Evolutionary conservation across 2,329 filamentous ascomycete genomes (phyloP).

Genomic region (Drechslerella stenobrocha): DNA sequence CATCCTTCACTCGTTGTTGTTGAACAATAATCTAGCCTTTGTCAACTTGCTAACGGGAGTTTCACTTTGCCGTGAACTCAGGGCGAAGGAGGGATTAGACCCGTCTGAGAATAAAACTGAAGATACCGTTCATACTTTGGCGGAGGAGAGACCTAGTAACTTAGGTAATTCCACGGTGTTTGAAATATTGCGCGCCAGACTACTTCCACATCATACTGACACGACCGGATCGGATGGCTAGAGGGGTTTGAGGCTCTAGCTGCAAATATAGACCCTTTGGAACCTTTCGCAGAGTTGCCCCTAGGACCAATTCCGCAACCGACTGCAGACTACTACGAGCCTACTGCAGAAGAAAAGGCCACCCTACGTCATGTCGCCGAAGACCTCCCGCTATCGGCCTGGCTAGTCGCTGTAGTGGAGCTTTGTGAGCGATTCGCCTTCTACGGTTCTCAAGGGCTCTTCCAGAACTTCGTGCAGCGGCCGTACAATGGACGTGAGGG

Average conservation of each 20-base stretch:
- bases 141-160: too few relatives aligned
- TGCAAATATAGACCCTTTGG: background rate
- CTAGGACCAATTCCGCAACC: background rate
- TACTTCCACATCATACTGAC: too few relatives aligned
- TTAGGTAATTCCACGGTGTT: too few relatives aligned
- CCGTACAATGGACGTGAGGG: constrained; percentile 52
- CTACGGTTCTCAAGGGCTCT: constrained; percentile 62
- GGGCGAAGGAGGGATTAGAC: too few relatives aligned
- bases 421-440: constrained; percentile 65
- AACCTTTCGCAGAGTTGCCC: too few relatives aligned
- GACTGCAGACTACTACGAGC: constrained; percentile 60
- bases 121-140: too few relatives aligned
- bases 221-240: too few relatives aligned
- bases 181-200: too few relatives aligned
- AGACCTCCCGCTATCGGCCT: constrained; percentile 62
- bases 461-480: constrained; percentile 56
- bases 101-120: too few relatives aligned
- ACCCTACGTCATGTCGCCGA: constrained; percentile 62
- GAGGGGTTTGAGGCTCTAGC: background rate
- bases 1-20: background rate
- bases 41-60: too few relatives aligned
- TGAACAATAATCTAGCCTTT: too few relatives aligned
- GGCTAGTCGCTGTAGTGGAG: constrained; percentile 64
- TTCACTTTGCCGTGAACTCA: too few relatives aligned
- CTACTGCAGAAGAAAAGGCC: constrained; percentile 61